phyloP scores from a whole-genome alignment of 768 basidiomycete species.

The Rhizopogon roseolus region DNA sequence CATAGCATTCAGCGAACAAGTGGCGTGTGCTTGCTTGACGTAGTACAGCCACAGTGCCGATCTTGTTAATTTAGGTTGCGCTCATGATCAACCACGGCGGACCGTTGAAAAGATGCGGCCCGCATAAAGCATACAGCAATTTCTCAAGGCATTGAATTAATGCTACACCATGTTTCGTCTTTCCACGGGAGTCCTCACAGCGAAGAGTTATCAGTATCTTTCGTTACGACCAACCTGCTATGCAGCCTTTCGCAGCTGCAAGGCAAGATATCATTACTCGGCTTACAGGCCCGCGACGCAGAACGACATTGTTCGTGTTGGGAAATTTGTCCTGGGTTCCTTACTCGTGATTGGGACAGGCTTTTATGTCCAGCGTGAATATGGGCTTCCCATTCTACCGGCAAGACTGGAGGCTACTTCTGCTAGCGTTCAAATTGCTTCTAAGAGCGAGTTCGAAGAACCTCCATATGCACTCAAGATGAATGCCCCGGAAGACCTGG shows the following conservation, averaged over 20 bases:
- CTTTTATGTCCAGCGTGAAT: constrained; percentile 8
- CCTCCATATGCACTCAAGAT: constrained; percentile 3
- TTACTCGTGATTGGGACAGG: constrained; percentile 17
- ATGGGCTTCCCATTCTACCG: background rate
- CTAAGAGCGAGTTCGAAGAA: background rate
- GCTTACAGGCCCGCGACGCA: background rate
- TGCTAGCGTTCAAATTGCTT: background rate
- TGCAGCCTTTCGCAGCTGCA: background rate
- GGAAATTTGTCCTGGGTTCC: constrained; percentile 13
- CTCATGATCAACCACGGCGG: no score
- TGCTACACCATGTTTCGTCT: background rate
- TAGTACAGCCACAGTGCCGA: no score
- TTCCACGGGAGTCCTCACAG: background rate
- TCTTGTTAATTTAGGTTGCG: no score
- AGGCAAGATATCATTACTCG: background rate
- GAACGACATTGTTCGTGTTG: constrained; percentile 4
- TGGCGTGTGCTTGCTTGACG: no score
- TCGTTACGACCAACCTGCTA: background rate
- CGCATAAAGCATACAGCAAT: no score
- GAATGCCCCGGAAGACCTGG: background rate
- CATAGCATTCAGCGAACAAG: background rate
- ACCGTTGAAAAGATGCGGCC: no score
- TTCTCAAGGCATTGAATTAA: no score
- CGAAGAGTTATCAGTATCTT: background rate
- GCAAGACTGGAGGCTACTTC: background rate